A percentile compares a stretch with the other conserved stretches of the same genome.
phyloP scores from a whole-genome alignment of 2,329 filamentous ascomycete genomes.

The Aspergillus ochraceus region DNA sequence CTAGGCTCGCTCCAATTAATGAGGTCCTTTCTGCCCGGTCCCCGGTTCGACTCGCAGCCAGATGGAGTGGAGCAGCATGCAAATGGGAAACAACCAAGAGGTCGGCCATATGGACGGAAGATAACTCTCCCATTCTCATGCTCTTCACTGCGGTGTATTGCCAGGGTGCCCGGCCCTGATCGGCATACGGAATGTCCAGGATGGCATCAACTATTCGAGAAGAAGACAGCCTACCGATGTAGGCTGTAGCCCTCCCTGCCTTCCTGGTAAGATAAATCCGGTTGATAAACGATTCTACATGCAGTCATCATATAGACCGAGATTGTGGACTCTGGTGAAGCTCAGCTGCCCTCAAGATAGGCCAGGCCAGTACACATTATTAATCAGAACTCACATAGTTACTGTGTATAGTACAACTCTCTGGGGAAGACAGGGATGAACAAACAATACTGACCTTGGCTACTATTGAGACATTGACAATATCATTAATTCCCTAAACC shows the following conservation, averaged over 20 bases:
- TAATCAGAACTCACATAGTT: too few species aligned
- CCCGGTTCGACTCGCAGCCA: constrained; percentile 3
- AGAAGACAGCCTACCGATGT: too few species aligned
- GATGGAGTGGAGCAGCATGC: neutral
- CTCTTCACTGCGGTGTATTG: too few species aligned
- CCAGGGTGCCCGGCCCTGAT: constrained; percentile 8
- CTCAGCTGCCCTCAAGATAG: too few species aligned
- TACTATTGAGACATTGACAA: neutral
- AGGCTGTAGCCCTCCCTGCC: too few species aligned
- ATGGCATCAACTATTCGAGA: neutral
- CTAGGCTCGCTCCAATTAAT: constrained; percentile 3
- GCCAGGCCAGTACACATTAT: too few species aligned
- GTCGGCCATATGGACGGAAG: neutral
- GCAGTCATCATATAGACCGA: too few species aligned
- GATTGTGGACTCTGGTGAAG: too few species aligned
- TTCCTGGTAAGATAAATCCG: too few species aligned
- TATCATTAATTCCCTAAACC: neutral
- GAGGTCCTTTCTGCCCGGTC: constrained; percentile 6
- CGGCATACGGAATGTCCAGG: constrained; percentile 3
- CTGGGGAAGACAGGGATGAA: neutral
- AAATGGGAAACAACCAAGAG: neutral
- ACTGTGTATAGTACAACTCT: too few species aligned
- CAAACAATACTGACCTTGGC: too few species aligned
- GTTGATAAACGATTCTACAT: too few species aligned
- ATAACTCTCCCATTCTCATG: neutral